A percentile compares a stretch with the other conserved stretches of the same genome.
Evolutionary conservation across 1,284 basidiomycete species (phyloP).

Genomic region (Pseudozyma pruni): DNA sequence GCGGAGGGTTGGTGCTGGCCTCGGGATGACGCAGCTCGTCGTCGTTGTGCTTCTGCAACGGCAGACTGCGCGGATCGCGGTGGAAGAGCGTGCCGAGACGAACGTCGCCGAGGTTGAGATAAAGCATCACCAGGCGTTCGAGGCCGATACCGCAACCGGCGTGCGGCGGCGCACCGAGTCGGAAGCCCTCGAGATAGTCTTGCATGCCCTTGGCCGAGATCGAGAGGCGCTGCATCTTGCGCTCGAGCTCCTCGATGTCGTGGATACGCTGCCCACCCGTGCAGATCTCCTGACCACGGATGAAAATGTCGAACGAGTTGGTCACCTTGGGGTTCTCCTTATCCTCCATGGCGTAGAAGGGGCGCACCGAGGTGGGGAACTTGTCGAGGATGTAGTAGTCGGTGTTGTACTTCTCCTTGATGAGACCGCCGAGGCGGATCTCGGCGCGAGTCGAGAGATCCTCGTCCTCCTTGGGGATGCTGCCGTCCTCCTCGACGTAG

Average conservation of each 20-base stretch:
- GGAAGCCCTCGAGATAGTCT: constrained; percentile 66
- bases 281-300: constrained; percentile 67
- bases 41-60: constrained; percentile 33
- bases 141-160: constrained; percentile 67
- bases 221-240: constrained; percentile 52
- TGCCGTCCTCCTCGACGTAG: constrained; percentile 59
- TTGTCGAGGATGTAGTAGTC: constrained; percentile 73
- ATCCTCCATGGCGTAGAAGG: constrained; percentile 84
- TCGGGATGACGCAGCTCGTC: constrained; percentile 60
- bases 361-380: constrained; percentile 78
- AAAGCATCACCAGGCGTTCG: constrained; percentile 65
- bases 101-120: constrained; percentile 65
- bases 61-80: constrained; percentile 64
- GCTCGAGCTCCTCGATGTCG: constrained; percentile 56
- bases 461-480: constrained; percentile 57
- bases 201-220: constrained; percentile 59
- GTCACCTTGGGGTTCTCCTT: constrained; percentile 53
- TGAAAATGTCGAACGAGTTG: constrained; percentile 66
- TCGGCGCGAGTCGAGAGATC: constrained; percentile 84
- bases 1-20: constrained; percentile 60
- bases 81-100: constrained; percentile 65
- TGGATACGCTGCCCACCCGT: constrained; percentile 67
- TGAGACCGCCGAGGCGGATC: constrained; percentile 85
- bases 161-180: constrained; percentile 64
- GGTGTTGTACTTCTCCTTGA: constrained; percentile 91